Base-by-base conservation (phyloP, 139 green algal species). In the Tetradesmus lagerheimii region DNA sequence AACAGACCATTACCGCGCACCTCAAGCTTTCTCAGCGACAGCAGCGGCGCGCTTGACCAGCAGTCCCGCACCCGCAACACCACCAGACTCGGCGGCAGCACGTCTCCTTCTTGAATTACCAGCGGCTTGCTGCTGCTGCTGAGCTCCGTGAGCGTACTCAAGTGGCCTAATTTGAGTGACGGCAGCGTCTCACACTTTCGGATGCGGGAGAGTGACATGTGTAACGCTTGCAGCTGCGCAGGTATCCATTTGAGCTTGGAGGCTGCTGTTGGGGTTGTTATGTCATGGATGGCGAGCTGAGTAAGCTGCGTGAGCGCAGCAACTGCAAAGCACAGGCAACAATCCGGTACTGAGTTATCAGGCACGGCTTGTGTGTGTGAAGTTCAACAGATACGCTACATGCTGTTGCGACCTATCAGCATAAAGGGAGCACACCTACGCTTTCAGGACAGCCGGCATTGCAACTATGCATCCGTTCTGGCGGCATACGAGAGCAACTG, bases 201-300 rank as follows among this genome's bases (percentile, higher is more conserved):
- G 23, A 82, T 82, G 31, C 75, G 75, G 29, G 34, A 38, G 23
- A 82, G 75, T 45, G 75, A 82, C 75, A 82, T 82, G 75, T 82
- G 75, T 31, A 82, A 39, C 31, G 35, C 38, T 8, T 50, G 75
- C 75, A 82, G 75, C 75, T 82, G 75, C 34, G 34, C 9, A 12
- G 75, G 75, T 2, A 82, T 47, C 75, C 75, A 82, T n/a, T 82
- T 82, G 34, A 82, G 75, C 35, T 82, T 82, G 75, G 34, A 35
- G 11, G 39, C 34, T 29, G 75, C 27, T 43, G 34, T 82, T 27
- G 50, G 14, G 15, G 75, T n/a, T 31, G n/a, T n/a, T 27, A 82
- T 53, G 75, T 43, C 75, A 15, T 82, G 75, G 75, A 82, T 39
- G 8, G 75, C 39, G 27, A 82, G 34, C 35, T 43, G 34, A 23